Base-by-base conservation (phyloP, 1,139 yeast species). In the Meyerozyma smithsonii region DNA sequence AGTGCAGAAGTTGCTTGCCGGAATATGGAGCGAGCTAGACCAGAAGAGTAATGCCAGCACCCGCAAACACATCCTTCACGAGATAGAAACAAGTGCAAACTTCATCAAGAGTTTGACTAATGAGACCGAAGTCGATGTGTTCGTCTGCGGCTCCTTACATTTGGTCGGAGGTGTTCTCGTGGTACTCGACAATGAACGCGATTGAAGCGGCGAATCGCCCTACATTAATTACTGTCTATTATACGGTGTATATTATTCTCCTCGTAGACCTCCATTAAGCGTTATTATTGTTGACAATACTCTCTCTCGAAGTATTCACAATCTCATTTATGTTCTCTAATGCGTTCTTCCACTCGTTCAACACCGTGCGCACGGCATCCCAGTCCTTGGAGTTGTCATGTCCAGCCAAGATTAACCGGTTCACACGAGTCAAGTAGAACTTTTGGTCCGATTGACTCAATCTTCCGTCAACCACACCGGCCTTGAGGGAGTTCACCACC, bases 111-210 rank as follows among this genome's bases (percentile, higher is more conserved):
- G 60, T 53, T 77, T 56, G 56, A 74, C 61, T 44, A 62, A 61
- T 15, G 44, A 49, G 4, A 49, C 58, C 11, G 55, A 48, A 11
- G 64, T 81, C 16, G 90, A 89, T 48, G 95, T 89, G 1, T 83
- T 89, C 63, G 97, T 89, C 0, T 86, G 95, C 46, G 99, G 99
- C 2, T 90, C 97, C 18, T 68, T 94, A 46, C 96, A 90, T 59
- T 68, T 94, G 41, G 96, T 92, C 8, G 98, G 99, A 15, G 98
- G 98, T 0, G 76, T 92, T 43, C 66, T 92, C 38, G 92, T 89
- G 2, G 97, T 90, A 5, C 67, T 87, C 38, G 95, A 87, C 48
- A 61, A 64, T 33, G 69, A 67, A 39, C 63, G 51, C 44, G 68
- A 63, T 23, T 23, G 25, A 23, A 12, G 2, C 10, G 24, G 12